phyloP scores from a whole-genome alignment of 2,329 filamentous ascomycete genomes.

The Xylariaceae sp. region DNA sequence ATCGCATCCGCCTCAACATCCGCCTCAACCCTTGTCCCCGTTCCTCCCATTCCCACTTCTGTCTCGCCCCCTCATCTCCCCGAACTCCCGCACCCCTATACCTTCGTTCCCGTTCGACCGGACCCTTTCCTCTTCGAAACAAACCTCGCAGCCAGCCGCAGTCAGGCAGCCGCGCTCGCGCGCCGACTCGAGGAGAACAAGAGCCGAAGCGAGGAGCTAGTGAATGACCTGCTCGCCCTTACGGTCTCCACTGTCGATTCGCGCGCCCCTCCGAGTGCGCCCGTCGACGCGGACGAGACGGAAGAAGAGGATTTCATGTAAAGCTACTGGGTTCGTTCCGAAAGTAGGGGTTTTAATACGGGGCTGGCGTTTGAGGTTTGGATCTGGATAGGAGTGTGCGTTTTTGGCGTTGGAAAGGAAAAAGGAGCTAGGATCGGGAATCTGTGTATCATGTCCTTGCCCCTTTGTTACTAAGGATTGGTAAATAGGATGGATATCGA shows the following conservation, averaged over 20 bases:
- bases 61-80: neutral
- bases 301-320: slow-evolving; percentile 32
- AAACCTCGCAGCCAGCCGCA: slow-evolving; percentile 10
- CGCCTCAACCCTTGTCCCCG: slow-evolving; percentile 8
- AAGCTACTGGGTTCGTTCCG: neutral
- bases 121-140: slow-evolving; percentile 12
- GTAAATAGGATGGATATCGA: too few species aligned
- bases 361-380: neutral
- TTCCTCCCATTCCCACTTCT: neutral
- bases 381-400: neutral
- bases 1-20: neutral
- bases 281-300: slow-evolving; percentile 28
- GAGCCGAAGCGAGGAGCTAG: slow-evolving; percentile 31
- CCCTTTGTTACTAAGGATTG: too few species aligned
- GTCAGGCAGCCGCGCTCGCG: slow-evolving; percentile 17
- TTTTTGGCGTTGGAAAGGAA: slow-evolving; percentile 5
- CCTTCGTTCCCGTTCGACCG: neutral
- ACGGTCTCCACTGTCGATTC: slow-evolving; percentile 20
- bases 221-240: slow-evolving; percentile 31
- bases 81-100: slow-evolving; percentile 8
- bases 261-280: slow-evolving; percentile 10
- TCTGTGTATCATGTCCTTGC: neutral
- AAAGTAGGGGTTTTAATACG: neutral
- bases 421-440: neutral
- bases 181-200: slow-evolving; percentile 26